Base-by-base conservation (phyloP, 805 yeast species). In the Wickerhamomyces sydowiorum region DNA sequence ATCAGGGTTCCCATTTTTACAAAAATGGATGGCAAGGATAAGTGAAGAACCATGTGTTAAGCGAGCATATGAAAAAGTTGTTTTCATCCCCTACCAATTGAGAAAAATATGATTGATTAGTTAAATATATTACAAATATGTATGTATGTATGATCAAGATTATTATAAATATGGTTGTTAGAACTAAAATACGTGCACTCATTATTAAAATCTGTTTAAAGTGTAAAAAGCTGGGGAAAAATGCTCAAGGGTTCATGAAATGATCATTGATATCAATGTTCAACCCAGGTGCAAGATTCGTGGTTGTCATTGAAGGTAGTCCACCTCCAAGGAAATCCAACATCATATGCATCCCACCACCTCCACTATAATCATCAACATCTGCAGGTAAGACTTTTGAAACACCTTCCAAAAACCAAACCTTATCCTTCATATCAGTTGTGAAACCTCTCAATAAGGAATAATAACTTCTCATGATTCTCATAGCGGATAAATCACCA, bases 351-450 rank as follows among this genome's bases (percentile, higher is more conserved):
- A 83, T 83, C 47, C 93, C 93, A 40, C 95, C 93, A 47, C 95
- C 86, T 32, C 96, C 95, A 13, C 90, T 80, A 56, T 86, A 85
- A 54, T 84, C 88, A 52, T 90, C 96, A 41, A 87, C 95, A 60
- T 89, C 96, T 10, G 82, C 95, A 0, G 96, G 96, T 37, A 90
- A 69, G 1, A 89, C 95, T 41, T 81, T 79, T 5, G 93, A 78
- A 2, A 88, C 93, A 4, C 97, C 97, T 62, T 90, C 96, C 48
- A 90, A 69, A 52, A 90, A 89, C 97, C 97, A 90, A 15, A 90
- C 95, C 52, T 77, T 77, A 54, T 89, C 93, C 59, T 85, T 86
- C 84, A 86, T 83, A 55, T 86, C 95, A 28, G 82, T 78, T 0
- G 95, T 86, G 60, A 85, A 90, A 14, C 83, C 80, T 50, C 96